These are phyloP conservation scores for Pulveroboletus ravenelii DNA, from an alignment of 768 basidiomycete genomes.

Conservation along the genomic window DNA sequence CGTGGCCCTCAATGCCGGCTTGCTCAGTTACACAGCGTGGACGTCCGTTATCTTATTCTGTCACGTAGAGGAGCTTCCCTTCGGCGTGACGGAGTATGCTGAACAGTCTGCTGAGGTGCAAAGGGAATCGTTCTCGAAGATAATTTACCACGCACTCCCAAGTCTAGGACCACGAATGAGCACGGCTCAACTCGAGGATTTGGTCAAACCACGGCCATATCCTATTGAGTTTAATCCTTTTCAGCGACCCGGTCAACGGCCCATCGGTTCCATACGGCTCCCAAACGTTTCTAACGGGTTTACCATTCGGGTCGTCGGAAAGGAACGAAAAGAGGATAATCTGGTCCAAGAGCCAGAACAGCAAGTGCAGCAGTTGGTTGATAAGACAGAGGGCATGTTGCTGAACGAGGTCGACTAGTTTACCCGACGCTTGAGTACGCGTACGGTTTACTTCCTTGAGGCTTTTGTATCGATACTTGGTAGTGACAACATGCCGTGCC, in stretches of 20 bases:
- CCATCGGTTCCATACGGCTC: conserved; percentile 22
- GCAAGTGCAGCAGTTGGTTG: conserved; percentile 12
- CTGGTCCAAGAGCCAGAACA: not conserved
- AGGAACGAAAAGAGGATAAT: not conserved
- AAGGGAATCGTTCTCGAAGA: conserved; percentile 26
- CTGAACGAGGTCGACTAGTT: conserved; percentile 28
- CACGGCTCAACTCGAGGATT: conserved; percentile 17
- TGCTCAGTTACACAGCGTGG: conserved; percentile 37
- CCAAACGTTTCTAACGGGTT: conserved; percentile 33
- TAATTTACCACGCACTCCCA: conserved; percentile 25
- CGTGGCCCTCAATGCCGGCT: conserved; percentile 38
- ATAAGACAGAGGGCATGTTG: conserved; percentile 15
- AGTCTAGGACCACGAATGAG: conserved; percentile 21
- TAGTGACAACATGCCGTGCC: no score
- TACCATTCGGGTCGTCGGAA: conserved; percentile 25
- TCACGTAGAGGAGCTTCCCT: conserved; percentile 25
- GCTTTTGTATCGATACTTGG: not conserved
- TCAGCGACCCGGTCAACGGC: conserved; percentile 31
- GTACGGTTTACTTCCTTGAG: not conserved
- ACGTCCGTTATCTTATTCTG: conserved; percentile 31
- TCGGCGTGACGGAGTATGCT: conserved; percentile 35
- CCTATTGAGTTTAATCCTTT: conserved; percentile 31
- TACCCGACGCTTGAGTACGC: not conserved
- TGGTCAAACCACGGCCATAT: conserved; percentile 26
- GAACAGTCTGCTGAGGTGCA: conserved; percentile 34